A percentile compares a stretch with the other conserved stretches of the same genome.
Conservation (phyloP, 2,329 filamentous ascomycete genomes). For the Orbilia blumenaviensis region DNA sequence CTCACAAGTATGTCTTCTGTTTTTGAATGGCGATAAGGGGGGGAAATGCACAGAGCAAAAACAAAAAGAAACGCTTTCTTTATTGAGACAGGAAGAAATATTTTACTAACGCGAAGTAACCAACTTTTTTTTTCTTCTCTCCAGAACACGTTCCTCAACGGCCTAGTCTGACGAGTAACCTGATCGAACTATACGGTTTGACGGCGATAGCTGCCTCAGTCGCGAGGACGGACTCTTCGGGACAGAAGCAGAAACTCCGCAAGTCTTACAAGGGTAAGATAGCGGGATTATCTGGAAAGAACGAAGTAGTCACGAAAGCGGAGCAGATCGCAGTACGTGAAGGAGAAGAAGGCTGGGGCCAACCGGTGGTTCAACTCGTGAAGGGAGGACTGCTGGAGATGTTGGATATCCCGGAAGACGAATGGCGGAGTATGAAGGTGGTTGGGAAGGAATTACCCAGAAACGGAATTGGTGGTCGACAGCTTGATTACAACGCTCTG, state of each 20-base stretch:
- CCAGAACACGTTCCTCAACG: slow-evolving; percentile 55
- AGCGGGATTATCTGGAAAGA: slow-evolving; percentile 65
- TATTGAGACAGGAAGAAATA: neutral
- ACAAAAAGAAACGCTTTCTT: neutral
- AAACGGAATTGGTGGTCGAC: slow-evolving; percentile 40
- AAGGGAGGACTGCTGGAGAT: slow-evolving; percentile 56
- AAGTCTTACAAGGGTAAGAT: slow-evolving; percentile 68
- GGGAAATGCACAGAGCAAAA: neutral
- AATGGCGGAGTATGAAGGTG: slow-evolving; percentile 61
- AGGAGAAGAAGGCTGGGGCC: slow-evolving; percentile 54
- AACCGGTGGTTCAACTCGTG: slow-evolving; percentile 52
- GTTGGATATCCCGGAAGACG: slow-evolving; percentile 61
- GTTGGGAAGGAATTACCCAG: slow-evolving; percentile 61
- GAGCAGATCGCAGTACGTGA: slow-evolving; percentile 59
- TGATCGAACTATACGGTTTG: slow-evolving; percentile 65
- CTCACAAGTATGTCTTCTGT: slow-evolving; percentile 45
- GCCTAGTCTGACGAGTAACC: slow-evolving; percentile 65
- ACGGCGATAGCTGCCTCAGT: slow-evolving; percentile 64
- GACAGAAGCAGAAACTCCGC: slow-evolving; percentile 67
- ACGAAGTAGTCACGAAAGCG: slow-evolving; percentile 61
- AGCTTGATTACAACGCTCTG: slow-evolving; percentile 42
- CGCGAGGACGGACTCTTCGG: slow-evolving; percentile 65
- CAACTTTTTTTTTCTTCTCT: no score
- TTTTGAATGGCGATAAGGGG: neutral
- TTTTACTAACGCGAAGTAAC: slow-evolving; percentile 38